Evolutionary conservation across 495 filamentous ascomycete genomes (phyloP).

Genomic region (Viridothelium virens): DNA sequence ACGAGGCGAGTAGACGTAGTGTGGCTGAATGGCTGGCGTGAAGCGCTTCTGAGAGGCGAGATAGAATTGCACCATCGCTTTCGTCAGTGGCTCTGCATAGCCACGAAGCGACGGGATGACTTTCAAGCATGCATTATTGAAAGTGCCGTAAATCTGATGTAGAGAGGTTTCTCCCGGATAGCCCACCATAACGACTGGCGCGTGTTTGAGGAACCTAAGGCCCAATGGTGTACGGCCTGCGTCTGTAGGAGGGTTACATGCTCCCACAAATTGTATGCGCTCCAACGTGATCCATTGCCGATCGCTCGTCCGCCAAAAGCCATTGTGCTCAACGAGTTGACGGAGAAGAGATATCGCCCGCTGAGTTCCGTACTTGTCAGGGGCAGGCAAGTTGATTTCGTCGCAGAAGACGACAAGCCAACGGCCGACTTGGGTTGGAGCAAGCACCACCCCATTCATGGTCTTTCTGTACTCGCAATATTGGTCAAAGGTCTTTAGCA

Average conservation of each 20-base stretch:
- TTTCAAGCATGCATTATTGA: slow-evolving; percentile 94
- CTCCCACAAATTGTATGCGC: slow-evolving; percentile 96
- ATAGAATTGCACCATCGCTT: slow-evolving; percentile 97
- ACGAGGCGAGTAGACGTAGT: slow-evolving; percentile 98
- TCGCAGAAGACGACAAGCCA: slow-evolving; percentile 99
- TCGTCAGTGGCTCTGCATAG: slow-evolving; percentile 87
- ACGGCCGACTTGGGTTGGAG: slow-evolving; percentile 89
- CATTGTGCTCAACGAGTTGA: slow-evolving; percentile 96
- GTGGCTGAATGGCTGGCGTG: slow-evolving; percentile 90
- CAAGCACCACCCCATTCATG: slow-evolving; percentile 88
- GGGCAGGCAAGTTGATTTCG: slow-evolving; percentile 98
- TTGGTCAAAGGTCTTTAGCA: slow-evolving; percentile 98
- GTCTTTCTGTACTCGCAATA: slow-evolving; percentile 99
- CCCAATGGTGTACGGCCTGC: slow-evolving; percentile 93
- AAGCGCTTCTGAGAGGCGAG: slow-evolving; percentile 88
- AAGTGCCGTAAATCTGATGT: slow-evolving; percentile 95
- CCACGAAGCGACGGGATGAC: slow-evolving; percentile 91
- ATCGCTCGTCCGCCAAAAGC: slow-evolving; percentile 95
- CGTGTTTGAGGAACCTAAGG: slow-evolving; percentile 84
- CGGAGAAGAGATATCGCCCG: slow-evolving; percentile 93
- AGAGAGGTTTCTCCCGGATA: slow-evolving; percentile 94
- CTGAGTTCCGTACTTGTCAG: slow-evolving; percentile 96
- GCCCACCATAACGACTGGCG: slow-evolving; percentile 97
- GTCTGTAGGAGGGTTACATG: slow-evolving; percentile 98
- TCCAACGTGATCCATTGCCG: slow-evolving; percentile 98